Base-by-base conservation (phyloP, 2,329 filamentous ascomycete species). In the Aureobasidium sp. region DNA sequence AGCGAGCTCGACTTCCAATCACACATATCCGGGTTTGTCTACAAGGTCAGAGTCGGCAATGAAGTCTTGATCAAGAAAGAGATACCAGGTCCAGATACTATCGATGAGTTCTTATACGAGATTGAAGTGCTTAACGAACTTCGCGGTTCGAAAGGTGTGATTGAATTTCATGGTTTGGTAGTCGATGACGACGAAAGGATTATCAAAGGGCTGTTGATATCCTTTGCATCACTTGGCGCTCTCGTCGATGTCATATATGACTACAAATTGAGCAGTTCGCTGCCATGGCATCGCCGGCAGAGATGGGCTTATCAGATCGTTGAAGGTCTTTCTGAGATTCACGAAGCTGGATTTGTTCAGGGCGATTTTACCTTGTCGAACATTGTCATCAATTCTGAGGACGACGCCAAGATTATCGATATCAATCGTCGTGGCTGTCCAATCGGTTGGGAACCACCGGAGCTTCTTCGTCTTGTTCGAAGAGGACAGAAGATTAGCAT, bases 341-440 rank as follows among this genome's bases (percentile, higher is more conserved):
- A 99, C 70, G 93, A 97, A 74, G 87, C 90, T 26, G 94, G 94
- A 5, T 97, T 96, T 73, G 94, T 99, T 12, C 94, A 99, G 71
- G 94, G 94, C 27, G 94, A 99, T 72, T 97, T 99, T 67, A 99
- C 94, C 0, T 80, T 99, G 32, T 96, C 92, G 5, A 99, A 99
- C 72, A 96, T 99, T 66, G 94, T 99, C 64, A 88, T 99, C 69
- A 91, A 97, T 73, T 81, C 82, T 13, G 77, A 88, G 47, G 87
- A 91, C 70, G 83, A 97, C 70, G 94, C 93, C 9, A 93, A 95
- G 70, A 97, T 99, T 67, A 99, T 99, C 71, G 94, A 99, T 74
- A 97, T 99, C 77, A 99, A 99, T 76, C 84, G 94, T 61, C 83
- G 94, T 68, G 94, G 94, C n/a, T 99, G 94, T 70, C 94, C 94